Conservation (phyloP, 1,284 basidiomycete genomes). For the Hypsizygus ulmarius region DNA sequence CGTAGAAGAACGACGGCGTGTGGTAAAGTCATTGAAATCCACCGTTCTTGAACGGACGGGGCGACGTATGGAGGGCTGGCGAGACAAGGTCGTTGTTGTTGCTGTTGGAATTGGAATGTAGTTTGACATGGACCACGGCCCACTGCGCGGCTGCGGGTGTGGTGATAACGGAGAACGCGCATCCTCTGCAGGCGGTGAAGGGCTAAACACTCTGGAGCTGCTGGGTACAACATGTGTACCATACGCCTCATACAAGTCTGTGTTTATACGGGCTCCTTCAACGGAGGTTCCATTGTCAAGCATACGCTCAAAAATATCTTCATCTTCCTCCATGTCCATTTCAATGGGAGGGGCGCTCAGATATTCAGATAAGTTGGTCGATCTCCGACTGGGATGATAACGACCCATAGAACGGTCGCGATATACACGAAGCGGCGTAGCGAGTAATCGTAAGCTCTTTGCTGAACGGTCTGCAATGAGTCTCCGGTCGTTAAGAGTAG, state of each 20-base stretch:
- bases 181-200: conserved; percentile 32
- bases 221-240: conserved; percentile 21
- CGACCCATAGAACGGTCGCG: conserved; percentile 38
- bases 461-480: conserved; percentile 64
- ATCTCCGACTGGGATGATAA: conserved; percentile 33
- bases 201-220: conserved; percentile 19
- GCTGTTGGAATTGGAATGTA: conserved; percentile 21
- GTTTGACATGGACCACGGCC: conserved; percentile 32
- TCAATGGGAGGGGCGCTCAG: conserved; percentile 47
- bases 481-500: conserved; percentile 49
- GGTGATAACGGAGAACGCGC: conserved; percentile 26
- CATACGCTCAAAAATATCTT: conserved; percentile 47
- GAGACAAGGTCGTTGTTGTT: conserved; percentile 32
- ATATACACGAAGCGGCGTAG: conserved; percentile 50
- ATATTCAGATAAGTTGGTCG: conserved; percentile 45
- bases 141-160: conserved; percentile 24
- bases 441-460: conserved; percentile 54
- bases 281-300: conserved; percentile 33
- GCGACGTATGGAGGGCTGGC: conserved; percentile 48
- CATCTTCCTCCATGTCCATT: conserved; percentile 59
- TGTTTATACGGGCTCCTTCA: conserved; percentile 54
- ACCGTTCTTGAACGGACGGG: conserved; percentile 48
- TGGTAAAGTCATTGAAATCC: conserved; percentile 68
- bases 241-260: conserved; percentile 57
- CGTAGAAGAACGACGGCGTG: conserved; percentile 50